Conservation (phyloP, 352 stramenopile species). For the Phytophthora crassamura region DNA sequence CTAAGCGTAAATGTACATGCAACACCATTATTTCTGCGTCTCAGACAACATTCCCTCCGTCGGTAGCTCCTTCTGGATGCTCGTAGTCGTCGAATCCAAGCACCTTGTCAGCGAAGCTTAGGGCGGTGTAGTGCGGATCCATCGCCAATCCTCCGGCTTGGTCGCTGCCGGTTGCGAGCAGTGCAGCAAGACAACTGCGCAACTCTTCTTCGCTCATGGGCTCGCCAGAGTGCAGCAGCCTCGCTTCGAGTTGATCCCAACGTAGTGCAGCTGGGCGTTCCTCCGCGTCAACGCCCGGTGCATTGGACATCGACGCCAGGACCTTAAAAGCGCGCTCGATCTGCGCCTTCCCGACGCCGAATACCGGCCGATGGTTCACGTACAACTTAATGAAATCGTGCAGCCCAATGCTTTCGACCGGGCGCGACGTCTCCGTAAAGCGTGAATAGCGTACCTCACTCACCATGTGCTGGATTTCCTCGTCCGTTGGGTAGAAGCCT, state of each 20-base stretch:
- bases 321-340: constrained; percentile 82
- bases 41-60: constrained; percentile 2
- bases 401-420: constrained; percentile 68
- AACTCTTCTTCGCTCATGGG: constrained; percentile 85
- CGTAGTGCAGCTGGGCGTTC: constrained; percentile 35
- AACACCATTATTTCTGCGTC: background rate
- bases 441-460: constrained; percentile 86
- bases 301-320: constrained; percentile 33
- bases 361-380: constrained; percentile 93
- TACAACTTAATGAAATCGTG: constrained; percentile 92
- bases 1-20: constrained; percentile 17
- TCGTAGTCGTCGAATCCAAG: constrained; percentile 92
- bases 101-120: constrained; percentile 85
- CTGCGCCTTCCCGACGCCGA: constrained; percentile 80
- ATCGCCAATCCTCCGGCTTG: constrained; percentile 32
- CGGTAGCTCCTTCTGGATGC: constrained; percentile 14
- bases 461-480: constrained; percentile 91
- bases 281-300: constrained; percentile 3
- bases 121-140: constrained; percentile 60
- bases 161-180: constrained; percentile 58
- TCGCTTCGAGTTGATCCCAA: constrained; percentile 74
- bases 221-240: constrained; percentile 77
- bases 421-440: constrained; percentile 79
- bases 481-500: constrained; percentile 93
- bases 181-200: constrained; percentile 73